These are phyloP conservation scores for Austroboletus novae-zelandiae DNA, from an alignment of 1,284 basidiomycete genomes.

Conservation along the genomic window DNA sequence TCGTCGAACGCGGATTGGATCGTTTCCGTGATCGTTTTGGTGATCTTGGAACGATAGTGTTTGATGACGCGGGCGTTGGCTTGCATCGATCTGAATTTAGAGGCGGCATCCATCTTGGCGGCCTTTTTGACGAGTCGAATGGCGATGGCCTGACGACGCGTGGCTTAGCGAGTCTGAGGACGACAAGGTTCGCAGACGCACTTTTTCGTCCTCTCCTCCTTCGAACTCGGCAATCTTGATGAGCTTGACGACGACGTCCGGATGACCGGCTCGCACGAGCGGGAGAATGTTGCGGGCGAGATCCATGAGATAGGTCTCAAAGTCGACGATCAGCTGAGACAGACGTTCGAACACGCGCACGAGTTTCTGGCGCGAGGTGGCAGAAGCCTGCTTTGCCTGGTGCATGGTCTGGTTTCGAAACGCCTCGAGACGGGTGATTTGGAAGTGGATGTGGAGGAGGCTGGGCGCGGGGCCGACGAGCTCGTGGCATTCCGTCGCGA, in stretches of 20 bases:
- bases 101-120: constrained; percentile 83
- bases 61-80: constrained; percentile 94
- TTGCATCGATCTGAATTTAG: constrained; percentile 89
- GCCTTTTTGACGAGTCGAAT: constrained; percentile 93
- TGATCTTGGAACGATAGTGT: constrained; percentile 91
- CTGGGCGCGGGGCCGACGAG: constrained; percentile 85
- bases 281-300: constrained; percentile 79
- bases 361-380: constrained; percentile 67
- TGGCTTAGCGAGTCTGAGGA: not conserved
- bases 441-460: constrained; percentile 88
- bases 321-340: constrained; percentile 76
- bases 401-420: constrained; percentile 95
- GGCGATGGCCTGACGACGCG: constrained; percentile 69
- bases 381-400: constrained; percentile 84
- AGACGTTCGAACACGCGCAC: constrained; percentile 86
- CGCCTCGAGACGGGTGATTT: constrained; percentile 84
- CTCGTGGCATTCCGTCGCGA: constrained; percentile 69
- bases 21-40: constrained; percentile 77
- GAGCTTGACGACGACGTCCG: constrained; percentile 85
- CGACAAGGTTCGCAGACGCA: constrained; percentile 29
- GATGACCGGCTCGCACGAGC: constrained; percentile 77
- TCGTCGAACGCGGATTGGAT: constrained; percentile 75
- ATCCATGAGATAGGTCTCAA: constrained; percentile 85
- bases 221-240: constrained; percentile 95
- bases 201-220: constrained; percentile 93